These are phyloP conservation scores for Sporopachydermia quercuum DNA, from an alignment of 805 yeast genomes.

Conservation along the genomic window DNA sequence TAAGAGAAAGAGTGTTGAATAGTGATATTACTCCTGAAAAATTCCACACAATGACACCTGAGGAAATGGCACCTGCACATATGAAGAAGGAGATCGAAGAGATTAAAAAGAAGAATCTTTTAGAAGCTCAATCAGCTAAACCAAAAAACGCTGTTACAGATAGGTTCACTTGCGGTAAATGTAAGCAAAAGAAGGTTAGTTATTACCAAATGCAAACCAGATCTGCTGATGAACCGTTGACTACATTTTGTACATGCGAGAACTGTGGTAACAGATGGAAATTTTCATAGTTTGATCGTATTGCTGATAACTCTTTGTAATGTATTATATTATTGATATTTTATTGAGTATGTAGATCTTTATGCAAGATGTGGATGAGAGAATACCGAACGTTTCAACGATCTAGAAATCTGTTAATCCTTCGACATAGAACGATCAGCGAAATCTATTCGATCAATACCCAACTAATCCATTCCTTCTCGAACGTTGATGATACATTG, in stretches of 20 bases:
- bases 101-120: constrained; percentile 75
- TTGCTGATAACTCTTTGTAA: too few relatives aligned
- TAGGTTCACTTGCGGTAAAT: constrained; percentile 92
- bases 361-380: too few relatives aligned
- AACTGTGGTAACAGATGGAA: constrained; percentile 98
- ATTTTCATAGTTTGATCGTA: constrained; percentile 46
- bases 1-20: constrained; percentile 50
- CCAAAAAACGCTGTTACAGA: constrained; percentile 94
- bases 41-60: constrained; percentile 74
- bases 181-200: constrained; percentile 93
- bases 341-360: too few relatives aligned
- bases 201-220: constrained; percentile 97
- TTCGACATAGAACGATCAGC: too few relatives aligned
- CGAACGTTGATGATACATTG: too few relatives aligned
- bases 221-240: constrained; percentile 96
- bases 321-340: too few relatives aligned
- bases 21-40: constrained; percentile 54
- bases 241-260: constrained; percentile 96
- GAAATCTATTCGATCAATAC: too few relatives aligned
- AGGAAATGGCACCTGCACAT: constrained; percentile 89
- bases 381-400: too few relatives aligned
- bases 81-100: constrained; percentile 75
- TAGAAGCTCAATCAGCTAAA: constrained; percentile 95
- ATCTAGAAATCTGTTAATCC: too few relatives aligned
- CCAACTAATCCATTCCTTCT: too few relatives aligned